These are phyloP conservation scores for Magnolia changhungtana DNA, from an alignment of 164 flowering plant species.

Conservation along the genomic window DNA sequence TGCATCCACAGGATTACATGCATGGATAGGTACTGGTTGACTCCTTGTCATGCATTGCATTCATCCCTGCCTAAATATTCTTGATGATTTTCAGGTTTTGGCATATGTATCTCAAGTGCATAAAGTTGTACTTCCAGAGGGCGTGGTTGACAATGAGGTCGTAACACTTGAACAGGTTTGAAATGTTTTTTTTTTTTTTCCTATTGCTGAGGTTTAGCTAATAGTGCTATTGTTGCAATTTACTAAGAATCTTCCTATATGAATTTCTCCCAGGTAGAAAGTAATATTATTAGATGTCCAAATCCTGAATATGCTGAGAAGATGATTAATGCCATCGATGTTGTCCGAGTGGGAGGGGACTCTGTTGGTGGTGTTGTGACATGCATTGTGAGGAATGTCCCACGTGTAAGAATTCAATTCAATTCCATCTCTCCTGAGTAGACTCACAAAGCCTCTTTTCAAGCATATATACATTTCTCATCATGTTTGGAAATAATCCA, in stretches of 20 bases:
- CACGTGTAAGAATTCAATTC: conserved; percentile 49
- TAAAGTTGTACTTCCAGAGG: conserved; percentile 82
- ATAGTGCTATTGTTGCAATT: not conserved
- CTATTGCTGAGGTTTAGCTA: too few relatives aligned
- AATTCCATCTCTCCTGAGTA: not conserved
- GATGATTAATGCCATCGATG: conserved; percentile 95
- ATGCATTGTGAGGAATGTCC: conserved; percentile 83
- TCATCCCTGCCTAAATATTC: not conserved
- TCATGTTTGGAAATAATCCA: not conserved
- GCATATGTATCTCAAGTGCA: conserved; percentile 97
- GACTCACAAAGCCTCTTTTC: not conserved
- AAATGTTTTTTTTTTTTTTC: too few relatives aligned
- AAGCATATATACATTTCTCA: not conserved
- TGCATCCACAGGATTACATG: too few relatives aligned
- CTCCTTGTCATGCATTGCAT: too few relatives aligned
- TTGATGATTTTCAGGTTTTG: conserved; percentile 50
- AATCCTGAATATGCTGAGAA: conserved; percentile 92
- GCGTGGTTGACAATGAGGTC: conserved; percentile 58
- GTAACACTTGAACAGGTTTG: conserved; percentile 78
- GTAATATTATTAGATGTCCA: conserved; percentile 92
- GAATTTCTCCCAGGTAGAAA: conserved; percentile 61
- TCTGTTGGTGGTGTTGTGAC: conserved; percentile 97
- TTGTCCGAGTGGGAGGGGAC: conserved; percentile 79
- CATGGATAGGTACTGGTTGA: too few relatives aligned
- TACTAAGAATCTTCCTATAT: not conserved